A percentile compares a stretch with the other conserved stretches of the same genome.
phyloP scores from a whole-genome alignment of 257 asterid genomes.

The Fraxinus excelsior region DNA sequence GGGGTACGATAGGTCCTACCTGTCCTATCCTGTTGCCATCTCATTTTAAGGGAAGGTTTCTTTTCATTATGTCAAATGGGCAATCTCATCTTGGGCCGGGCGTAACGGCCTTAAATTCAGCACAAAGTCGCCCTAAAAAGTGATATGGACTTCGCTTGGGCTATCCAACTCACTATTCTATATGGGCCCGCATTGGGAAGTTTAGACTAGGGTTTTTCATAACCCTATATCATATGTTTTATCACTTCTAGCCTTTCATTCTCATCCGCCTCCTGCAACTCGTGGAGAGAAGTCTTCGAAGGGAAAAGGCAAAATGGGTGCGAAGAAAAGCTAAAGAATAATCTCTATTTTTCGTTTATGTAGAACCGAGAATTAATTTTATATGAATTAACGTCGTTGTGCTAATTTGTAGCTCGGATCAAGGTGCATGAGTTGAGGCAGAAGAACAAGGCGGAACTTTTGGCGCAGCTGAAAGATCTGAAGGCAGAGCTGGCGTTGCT shows the following conservation, averaged over 20 bases:
- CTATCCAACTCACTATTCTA: not conserved
- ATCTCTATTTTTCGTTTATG: not conserved
- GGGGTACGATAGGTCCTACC: too few species aligned
- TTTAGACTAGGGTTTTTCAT: not conserved
- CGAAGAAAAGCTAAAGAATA: not conserved
- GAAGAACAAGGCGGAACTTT: conserved; percentile 35
- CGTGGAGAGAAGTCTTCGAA: conserved; percentile 16
- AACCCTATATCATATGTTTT: not conserved
- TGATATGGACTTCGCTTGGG: not conserved
- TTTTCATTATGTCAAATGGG: too few species aligned
- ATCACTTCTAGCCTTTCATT: not conserved
- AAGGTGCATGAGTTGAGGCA: conserved; percentile 46
- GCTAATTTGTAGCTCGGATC: conserved; percentile 35
- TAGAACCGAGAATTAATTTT: not conserved
- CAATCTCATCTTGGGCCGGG: not conserved
- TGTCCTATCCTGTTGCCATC: too few species aligned
- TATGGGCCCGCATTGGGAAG: not conserved
- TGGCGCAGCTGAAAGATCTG: conserved; percentile 40
- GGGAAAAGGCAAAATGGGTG: conserved; percentile 32
- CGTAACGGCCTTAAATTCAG: not conserved
- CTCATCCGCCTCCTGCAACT: conserved; percentile 19
- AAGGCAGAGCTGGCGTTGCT: conserved; percentile 40
- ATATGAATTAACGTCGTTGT: not conserved
- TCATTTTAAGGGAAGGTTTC: too few species aligned
- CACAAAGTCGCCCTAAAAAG: not conserved